These are phyloP conservation scores for Phaeomoniella chlamydospora DNA, from an alignment of 2,329 filamentous ascomycete genomes.

Conservation along the genomic window DNA sequence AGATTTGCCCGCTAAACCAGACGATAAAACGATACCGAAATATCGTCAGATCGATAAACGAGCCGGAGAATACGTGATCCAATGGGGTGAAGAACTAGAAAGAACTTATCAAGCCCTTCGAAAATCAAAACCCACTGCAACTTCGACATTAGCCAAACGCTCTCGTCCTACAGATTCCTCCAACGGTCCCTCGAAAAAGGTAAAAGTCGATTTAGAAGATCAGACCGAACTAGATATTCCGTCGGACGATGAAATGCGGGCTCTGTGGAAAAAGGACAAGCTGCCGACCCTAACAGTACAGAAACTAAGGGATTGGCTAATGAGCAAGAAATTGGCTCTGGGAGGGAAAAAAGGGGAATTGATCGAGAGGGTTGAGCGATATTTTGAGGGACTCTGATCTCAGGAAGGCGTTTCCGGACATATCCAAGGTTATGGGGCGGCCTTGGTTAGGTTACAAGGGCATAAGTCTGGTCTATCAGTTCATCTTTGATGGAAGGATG, in stretches of 20 bases:
- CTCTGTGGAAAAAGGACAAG: conserved; percentile 25
- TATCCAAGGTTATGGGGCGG: no score
- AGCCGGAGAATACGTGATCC: conserved; percentile 60
- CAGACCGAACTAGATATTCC: conserved; percentile 1
- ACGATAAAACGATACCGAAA: conserved; percentile 72
- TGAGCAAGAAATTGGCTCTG: conserved; percentile 23
- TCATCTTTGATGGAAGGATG: no score
- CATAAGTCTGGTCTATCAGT: no score
- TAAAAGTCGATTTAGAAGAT: conserved; percentile 22
- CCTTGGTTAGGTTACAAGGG: no score
- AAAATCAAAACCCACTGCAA: conserved; percentile 21
- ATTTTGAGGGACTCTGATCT: conserved; percentile 30
- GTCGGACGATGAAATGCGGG: conserved; percentile 23
- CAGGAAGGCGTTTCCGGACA: no score
- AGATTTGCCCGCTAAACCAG: conserved; percentile 58
- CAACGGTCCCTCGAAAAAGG: conserved; percentile 25
- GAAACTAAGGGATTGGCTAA: conserved; percentile 31
- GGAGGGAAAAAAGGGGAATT: conserved; percentile 36
- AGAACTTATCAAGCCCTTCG: conserved; percentile 35
- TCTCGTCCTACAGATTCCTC: conserved; percentile 11
- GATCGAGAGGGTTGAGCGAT: conserved; percentile 33
- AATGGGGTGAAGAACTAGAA: conserved; percentile 60
- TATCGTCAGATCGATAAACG: conserved; percentile 83
- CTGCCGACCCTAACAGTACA: conserved; percentile 31
- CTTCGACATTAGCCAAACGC: conserved; percentile 33